Evolutionary conservation across 176 grass and related monocot species (phyloP), one percentile per base, ranked within the genome.

Genomic region (Alopecurus myosuroides): DNA sequence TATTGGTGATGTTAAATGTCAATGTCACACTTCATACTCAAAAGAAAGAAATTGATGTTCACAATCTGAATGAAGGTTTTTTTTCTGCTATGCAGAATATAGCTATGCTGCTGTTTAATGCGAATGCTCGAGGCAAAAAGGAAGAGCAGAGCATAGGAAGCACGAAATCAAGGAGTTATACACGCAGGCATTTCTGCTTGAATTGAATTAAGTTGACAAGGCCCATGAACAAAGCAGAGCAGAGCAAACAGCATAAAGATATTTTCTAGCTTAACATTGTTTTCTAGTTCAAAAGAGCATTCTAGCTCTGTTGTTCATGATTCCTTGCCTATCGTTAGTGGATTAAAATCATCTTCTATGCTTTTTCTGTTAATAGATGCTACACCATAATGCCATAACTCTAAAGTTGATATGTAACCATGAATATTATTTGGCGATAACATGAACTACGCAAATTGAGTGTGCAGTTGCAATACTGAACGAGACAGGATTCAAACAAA

Each of bases 121-220:
- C 77, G 6, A 85, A 48, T 20, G 1, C 18, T 40, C 33, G 39
- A 81, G 81, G 36, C 29, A 80, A 45, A 89, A 77, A 41, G 58
- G 17, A 88, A 42, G 53, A 55, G 28, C 12, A 57, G 62, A 66
- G 63, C 63, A 66, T 20, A 9, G 70, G 78, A 83, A 34, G 50
- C 26, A 83, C 39, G 61, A 77, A 82, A 49, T 37, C 7, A 9
- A 75, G 29, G 28, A 70, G 72, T 49, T 70, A 23, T n/a, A 73
- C 0, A 35, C 48, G 12, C 17, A 82, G 61, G 37, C 0, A 20
- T 77, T 57, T 51, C 29, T 45, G 25, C 26, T 42, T 55, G 19
- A 18, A 81, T 25, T 35, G 8, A 58, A 23, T 11, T 23, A 53
- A 45, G 13, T 60, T 20, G 13, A 57, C 5, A 77, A 46, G 22